Base-by-base conservation (phyloP, 768 basidiomycete genomes). In the Collybia sordida region DNA sequence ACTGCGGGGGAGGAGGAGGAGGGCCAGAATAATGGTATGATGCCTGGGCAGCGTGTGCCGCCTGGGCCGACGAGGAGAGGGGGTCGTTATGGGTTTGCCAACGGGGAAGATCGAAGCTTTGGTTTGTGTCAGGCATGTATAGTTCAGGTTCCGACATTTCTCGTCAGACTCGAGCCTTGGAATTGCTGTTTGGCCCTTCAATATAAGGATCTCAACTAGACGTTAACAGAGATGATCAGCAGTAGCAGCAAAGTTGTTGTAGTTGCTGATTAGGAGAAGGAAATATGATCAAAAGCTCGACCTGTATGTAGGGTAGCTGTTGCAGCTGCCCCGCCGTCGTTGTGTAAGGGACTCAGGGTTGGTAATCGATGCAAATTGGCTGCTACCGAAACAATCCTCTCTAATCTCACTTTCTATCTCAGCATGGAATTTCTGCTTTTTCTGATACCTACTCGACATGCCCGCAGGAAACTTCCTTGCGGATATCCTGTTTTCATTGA, bases 71-170 rank as follows among this genome's bases (percentile, higher is more conserved):
- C 76, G 80, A 59, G 61, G 70, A 54, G 66, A 74, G 51, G 79
- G 75, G 54, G 82, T 93, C 63, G 69, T 75, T 58, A 82, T 76
- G 67, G 76, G 84, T 56, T 75, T 70, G 84, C 86, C 80, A 82
- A 81, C 80, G 59, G 77, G 84, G 78, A 80, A 98, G 59, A 71
- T 89, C 88, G 72, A 88, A 91, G 72, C 81, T 82, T 74, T 90
- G 87, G 83, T 88, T 87, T 62, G 83, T 69, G 74, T 81, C 82
- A 72, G 78, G 74, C 76, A 88, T 87, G 80, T 84, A 86, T 52
- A 84, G 78, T 73, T 87, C 84, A 65, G 83, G 78, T 80, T 87
- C 83, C 62, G 85, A 86, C 85, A 88, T 87, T 68, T 61, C 66
- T 65, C 59, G 54, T 63, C 49, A 53, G 53, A 52, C 53, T 55